Conservation (phyloP, 2,329 filamentous ascomycete genomes). For the Zasmidium citrigriseum region DNA sequence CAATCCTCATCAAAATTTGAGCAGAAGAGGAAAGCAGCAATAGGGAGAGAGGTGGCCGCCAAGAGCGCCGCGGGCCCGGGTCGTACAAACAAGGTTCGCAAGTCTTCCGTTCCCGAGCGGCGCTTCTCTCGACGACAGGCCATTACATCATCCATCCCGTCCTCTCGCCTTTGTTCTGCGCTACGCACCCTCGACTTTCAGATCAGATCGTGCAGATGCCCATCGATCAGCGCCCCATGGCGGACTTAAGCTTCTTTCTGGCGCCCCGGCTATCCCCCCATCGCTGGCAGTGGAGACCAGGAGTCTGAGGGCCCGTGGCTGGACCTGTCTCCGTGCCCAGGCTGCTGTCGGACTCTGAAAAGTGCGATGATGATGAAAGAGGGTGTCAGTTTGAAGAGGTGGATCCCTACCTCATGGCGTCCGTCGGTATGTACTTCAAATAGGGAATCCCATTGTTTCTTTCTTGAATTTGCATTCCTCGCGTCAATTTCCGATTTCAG, state of each 20-base stretch:
- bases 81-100: not conserved
- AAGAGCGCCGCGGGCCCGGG: not conserved
- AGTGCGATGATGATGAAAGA: not conserved
- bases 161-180: not conserved
- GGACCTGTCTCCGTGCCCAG: not conserved
- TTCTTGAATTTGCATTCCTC: not conserved
- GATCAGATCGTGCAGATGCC: not conserved
- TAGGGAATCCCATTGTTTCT: conserved; percentile 5
- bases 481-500: not conserved
- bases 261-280: not conserved
- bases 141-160: not conserved
- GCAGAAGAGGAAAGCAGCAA: no score
- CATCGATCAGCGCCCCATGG: not conserved
- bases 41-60: not conserved
- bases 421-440: not conserved
- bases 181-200: not conserved
- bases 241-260: not conserved
- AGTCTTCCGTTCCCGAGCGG: not conserved
- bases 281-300: not conserved
- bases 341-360: not conserved
- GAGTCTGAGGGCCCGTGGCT: no score
- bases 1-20: no score
- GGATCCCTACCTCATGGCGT: not conserved
- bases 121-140: not conserved
- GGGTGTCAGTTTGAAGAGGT: not conserved